Percentiles rank a stretch among this genome's conserved stretches.
These are phyloP conservation scores for Alternaria incomplexa DNA, from an alignment of 2,329 filamentous ascomycete species.

Conservation along the genomic window DNA sequence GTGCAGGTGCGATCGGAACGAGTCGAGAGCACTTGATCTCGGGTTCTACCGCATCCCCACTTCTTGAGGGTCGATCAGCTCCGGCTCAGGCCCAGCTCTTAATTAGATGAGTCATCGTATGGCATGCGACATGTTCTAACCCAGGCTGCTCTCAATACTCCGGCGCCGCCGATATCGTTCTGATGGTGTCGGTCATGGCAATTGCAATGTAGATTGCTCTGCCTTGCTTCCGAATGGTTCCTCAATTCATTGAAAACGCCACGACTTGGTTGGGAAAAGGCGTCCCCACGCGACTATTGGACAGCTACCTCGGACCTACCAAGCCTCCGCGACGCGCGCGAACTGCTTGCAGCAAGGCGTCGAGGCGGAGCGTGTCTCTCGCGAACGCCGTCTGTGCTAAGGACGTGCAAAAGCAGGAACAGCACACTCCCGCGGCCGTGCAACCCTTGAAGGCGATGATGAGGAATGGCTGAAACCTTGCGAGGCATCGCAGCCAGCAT, in stretches of 20 bases:
- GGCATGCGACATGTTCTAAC: not conserved
- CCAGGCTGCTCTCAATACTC: not conserved
- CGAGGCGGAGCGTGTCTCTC: slow-evolving; percentile 15
- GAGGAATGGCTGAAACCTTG: slow-evolving; percentile 18
- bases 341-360: slow-evolving; percentile 3
- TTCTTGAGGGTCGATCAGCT: not conserved
- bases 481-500: slow-evolving; percentile 4
- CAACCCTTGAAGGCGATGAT: slow-evolving; percentile 9
- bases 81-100: not conserved
- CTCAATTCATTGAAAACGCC: slow-evolving; percentile 19
- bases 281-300: slow-evolving; percentile 12
- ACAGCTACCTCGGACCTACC: slow-evolving; percentile 2
- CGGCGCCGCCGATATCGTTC: slow-evolving; percentile 17
- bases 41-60: slow-evolving; percentile 1
- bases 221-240: not conserved
- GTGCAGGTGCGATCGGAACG: not conserved
- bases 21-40: not conserved
- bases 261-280: slow-evolving; percentile 3
- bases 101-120: not conserved
- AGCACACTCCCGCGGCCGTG: slow-evolving; percentile 22
- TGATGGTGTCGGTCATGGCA: slow-evolving; percentile 1
- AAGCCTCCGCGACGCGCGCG: not conserved
- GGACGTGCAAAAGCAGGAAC: slow-evolving; percentile 20
- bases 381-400: slow-evolving; percentile 9
- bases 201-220: not conserved